These are phyloP conservation scores for Penicillium roqueforti DNA, from an alignment of 495 filamentous ascomycete species.

Conservation along the genomic window DNA sequence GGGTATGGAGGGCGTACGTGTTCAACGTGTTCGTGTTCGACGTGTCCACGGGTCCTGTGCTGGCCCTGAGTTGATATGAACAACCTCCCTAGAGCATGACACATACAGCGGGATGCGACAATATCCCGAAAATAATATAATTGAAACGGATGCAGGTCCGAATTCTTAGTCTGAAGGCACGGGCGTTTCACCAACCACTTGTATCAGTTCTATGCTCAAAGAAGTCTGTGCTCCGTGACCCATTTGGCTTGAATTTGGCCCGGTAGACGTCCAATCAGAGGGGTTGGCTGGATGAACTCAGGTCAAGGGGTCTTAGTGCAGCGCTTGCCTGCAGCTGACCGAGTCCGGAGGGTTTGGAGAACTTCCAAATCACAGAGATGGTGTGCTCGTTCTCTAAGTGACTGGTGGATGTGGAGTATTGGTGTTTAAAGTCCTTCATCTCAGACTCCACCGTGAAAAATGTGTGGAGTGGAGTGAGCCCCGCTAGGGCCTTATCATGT, in stretches of 20 bases:
- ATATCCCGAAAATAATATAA: constrained; percentile 5
- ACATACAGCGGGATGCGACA: constrained; percentile 2
- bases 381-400: constrained; percentile 4
- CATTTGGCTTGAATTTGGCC: constrained; percentile 13
- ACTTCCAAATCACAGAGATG: background rate
- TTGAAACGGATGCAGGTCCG: constrained; percentile 20
- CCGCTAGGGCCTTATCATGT: background rate
- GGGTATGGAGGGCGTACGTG: constrained; percentile 19
- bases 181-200: constrained; percentile 15
- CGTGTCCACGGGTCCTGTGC: too few relatives aligned
- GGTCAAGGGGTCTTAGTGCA: background rate
- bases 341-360: background rate
- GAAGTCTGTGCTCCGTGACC: constrained; percentile 18
- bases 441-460: constrained; percentile 1
- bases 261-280: background rate
- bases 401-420: background rate
- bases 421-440: constrained; percentile 4
- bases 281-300: background rate
- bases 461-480: background rate
- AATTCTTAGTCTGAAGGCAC: constrained; percentile 16
- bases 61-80: too few relatives aligned
- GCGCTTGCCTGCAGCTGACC: background rate
- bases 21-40: constrained; percentile 1
- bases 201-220: constrained; percentile 9
- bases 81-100: background rate